Evolutionary conservation across 768 basidiomycete genomes (phyloP).

Genomic region (Hygrophorus russula): DNA sequence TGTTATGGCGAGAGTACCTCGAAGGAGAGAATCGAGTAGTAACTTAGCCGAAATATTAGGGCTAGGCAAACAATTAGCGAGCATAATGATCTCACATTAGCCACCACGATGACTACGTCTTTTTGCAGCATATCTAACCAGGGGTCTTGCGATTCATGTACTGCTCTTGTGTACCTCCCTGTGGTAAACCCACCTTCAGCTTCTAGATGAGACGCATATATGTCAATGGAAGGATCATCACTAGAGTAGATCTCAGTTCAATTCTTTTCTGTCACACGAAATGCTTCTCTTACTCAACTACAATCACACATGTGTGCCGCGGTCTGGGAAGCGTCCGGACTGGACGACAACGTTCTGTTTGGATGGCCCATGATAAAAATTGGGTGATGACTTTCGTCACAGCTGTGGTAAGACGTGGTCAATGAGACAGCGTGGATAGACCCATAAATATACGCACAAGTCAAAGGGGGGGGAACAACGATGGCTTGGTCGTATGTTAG

Average conservation of each 20-base stretch:
- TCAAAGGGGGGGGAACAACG: conserved; percentile 18
- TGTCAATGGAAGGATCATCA: conserved; percentile 12
- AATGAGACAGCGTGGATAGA: background rate
- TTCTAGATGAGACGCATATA: conserved; percentile 13
- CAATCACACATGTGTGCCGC: conserved; percentile 17
- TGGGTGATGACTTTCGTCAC: conserved; percentile 16
- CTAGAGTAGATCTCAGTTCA: conserved; percentile 10
- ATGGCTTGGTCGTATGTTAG: conserved; percentile 18
- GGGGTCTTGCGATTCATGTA: conserved; percentile 13
- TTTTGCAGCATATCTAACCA: conserved; percentile 16
- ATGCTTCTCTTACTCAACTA: conserved; percentile 19
- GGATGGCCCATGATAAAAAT: conserved; percentile 19
- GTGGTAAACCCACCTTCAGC: conserved; percentile 11
- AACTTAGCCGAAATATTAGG: conserved; percentile 17
- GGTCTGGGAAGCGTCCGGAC: conserved; percentile 9
- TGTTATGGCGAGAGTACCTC: conserved; percentile 26
- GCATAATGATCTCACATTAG: conserved; percentile 21
- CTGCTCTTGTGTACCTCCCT: conserved; percentile 17
- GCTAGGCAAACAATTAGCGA: conserved; percentile 3
- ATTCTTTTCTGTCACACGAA: background rate
- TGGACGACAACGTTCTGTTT: conserved; percentile 13
- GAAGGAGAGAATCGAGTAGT: conserved; percentile 26
- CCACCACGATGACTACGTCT: conserved; percentile 29
- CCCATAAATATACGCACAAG: conserved; percentile 12
- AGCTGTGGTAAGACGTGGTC: conserved; percentile 10